phyloP scores from a whole-genome alignment of 2,329 filamentous ascomycete genomes.

The Anthostomella pinea region DNA sequence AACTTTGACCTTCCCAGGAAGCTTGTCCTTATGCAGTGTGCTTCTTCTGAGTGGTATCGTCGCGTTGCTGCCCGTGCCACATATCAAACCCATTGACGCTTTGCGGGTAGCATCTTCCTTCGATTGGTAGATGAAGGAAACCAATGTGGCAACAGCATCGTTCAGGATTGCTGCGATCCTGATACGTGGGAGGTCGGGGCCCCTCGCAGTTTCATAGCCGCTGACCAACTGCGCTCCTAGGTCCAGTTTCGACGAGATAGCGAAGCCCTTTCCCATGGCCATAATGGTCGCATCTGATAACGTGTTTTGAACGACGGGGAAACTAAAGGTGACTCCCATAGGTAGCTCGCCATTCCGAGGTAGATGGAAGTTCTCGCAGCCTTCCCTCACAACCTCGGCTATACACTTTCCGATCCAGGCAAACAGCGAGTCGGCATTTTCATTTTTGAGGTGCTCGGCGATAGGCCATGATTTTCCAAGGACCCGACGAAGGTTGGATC shows the following conservation, averaged over 20 bases:
- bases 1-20: constrained; percentile 46
- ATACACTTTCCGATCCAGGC: constrained; percentile 79
- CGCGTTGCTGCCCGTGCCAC: constrained; percentile 78
- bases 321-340: constrained; percentile 68
- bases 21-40: constrained; percentile 62
- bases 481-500: constrained; percentile 55
- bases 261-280: constrained; percentile 68
- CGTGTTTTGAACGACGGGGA: constrained; percentile 64
- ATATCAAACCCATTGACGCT: constrained; percentile 76
- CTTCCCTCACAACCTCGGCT: constrained; percentile 65
- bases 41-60: constrained; percentile 69
- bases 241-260: constrained; percentile 58
- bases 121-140: constrained; percentile 72
- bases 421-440: constrained; percentile 73
- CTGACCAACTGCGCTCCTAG: constrained; percentile 56
- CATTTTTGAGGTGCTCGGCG: constrained; percentile 67
- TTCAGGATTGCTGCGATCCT: constrained; percentile 76
- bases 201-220: constrained; percentile 55
- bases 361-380: constrained; percentile 43
- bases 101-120: constrained; percentile 59
- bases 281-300: constrained; percentile 62
- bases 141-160: constrained; percentile 75
- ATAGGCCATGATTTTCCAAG: constrained; percentile 75
- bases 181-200: constrained; percentile 57
- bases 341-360: constrained; percentile 47